Evolutionary conservation across 805 yeast genomes (phyloP).

Genomic region (Candida lessepsii): DNA sequence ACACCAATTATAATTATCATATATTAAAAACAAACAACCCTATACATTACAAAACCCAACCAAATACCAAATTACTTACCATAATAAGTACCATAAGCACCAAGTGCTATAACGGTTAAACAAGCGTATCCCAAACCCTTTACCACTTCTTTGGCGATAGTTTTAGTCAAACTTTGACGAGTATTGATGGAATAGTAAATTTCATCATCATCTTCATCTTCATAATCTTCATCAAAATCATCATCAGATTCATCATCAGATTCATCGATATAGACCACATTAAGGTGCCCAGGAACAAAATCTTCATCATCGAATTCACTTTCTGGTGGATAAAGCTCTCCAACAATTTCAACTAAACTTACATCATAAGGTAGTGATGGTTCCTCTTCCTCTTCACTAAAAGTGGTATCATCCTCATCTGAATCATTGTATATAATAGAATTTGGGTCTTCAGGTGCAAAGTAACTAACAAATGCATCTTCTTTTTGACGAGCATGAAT

Average conservation of each 20-base stretch:
- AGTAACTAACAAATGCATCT: conserved; percentile 7
- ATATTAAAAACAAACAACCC: conserved; percentile 2
- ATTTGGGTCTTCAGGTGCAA: not conserved
- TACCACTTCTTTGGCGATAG: conserved; percentile 28
- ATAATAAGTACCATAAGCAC: conserved; percentile 31
- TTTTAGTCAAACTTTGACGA: conserved; percentile 1
- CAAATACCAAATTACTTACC: conserved; percentile 1
- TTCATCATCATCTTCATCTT: conserved; percentile 5
- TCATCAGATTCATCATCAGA: conserved; percentile 7
- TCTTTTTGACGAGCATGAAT: conserved; percentile 5
- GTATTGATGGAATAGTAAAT: conserved; percentile 8
- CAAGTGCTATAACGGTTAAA: conserved; percentile 34
- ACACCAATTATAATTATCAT: not conserved
- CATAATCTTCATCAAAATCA: conserved; percentile 5
- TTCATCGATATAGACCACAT: not conserved
- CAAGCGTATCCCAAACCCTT: conserved; percentile 33
- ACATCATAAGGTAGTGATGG: not conserved
- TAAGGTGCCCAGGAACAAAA: not conserved
- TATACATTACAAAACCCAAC: not conserved
- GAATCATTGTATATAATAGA: not conserved
- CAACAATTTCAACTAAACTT: not conserved
- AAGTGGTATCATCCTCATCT: not conserved
- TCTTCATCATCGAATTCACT: not conserved
- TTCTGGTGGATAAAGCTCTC: not conserved
- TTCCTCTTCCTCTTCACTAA: not conserved